phyloP scores from a whole-genome alignment of 441 rosid species.

The Pelargonium cotyledonis region DNA sequence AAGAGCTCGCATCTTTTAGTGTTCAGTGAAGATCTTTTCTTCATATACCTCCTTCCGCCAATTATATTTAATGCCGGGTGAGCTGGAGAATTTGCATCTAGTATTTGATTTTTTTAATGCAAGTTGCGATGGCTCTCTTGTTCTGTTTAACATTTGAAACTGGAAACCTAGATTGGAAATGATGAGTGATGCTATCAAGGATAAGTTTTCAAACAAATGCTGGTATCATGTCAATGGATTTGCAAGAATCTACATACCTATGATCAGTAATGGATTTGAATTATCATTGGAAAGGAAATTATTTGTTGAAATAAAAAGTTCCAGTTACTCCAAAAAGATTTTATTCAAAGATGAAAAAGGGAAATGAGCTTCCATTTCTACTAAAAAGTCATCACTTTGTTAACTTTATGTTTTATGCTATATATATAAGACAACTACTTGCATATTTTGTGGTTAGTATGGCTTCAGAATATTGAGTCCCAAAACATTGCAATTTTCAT shows the following conservation, averaged over 20 bases:
- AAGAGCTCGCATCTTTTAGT: constrained; percentile 21
- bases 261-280: background rate
- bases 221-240: background rate
- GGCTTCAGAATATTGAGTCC: background rate
- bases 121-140: background rate
- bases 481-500: background rate
- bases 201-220: background rate
- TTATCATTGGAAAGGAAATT: background rate
- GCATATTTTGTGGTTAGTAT: background rate
- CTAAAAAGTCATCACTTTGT: background rate
- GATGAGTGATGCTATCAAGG: background rate
- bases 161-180: background rate
- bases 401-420: background rate
- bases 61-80: constrained; percentile 35
- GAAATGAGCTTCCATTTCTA: too few species aligned
- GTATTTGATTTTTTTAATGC: background rate
- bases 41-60: constrained; percentile 33
- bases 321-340: background rate
- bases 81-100: background rate
- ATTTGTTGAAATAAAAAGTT: constrained; percentile 2
- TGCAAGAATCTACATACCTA: background rate
- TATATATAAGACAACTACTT: background rate
- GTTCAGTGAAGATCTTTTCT: constrained; percentile 30
- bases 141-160: background rate
- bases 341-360: background rate